These are phyloP conservation scores for Pseudogymnoascus sp. DNA, from an alignment of 2,329 filamentous ascomycete genomes.

Conservation along the genomic window DNA sequence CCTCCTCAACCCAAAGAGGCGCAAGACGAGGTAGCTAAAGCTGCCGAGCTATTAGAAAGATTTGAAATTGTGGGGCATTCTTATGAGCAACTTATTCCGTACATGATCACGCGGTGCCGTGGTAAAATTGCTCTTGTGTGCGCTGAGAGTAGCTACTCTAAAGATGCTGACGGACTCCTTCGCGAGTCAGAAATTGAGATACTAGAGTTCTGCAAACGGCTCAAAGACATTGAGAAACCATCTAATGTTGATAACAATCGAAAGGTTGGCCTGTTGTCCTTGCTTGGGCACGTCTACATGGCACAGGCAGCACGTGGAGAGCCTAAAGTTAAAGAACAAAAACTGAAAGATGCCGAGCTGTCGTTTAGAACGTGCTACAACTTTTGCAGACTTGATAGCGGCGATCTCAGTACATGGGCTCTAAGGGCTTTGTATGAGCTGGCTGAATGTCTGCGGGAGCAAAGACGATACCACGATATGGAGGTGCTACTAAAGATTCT, in stretches of 20 bases:
- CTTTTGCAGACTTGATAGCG: background rate
- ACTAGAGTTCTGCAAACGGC: background rate
- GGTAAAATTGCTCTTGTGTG: background rate
- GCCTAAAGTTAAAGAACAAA: background rate
- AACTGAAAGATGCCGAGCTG: background rate
- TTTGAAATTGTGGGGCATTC: background rate
- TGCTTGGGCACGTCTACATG: background rate
- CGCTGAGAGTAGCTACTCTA: background rate
- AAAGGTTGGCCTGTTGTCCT: background rate
- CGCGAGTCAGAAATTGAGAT: background rate
- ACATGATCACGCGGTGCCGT: background rate
- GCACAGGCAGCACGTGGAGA: background rate
- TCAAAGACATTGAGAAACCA: background rate
- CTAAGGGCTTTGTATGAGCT: background rate
- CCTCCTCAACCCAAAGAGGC: background rate
- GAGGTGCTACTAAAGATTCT: background rate
- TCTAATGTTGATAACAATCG: background rate
- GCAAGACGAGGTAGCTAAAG: background rate
- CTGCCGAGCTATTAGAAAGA: background rate
- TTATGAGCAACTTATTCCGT: background rate
- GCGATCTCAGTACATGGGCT: background rate
- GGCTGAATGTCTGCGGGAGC: background rate
- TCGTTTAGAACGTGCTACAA: background rate
- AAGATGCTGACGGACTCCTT: background rate
- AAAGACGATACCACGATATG: background rate